phyloP scores from a whole-genome alignment of 139 green algal genomes.

The Dunaliella primolecta region DNA sequence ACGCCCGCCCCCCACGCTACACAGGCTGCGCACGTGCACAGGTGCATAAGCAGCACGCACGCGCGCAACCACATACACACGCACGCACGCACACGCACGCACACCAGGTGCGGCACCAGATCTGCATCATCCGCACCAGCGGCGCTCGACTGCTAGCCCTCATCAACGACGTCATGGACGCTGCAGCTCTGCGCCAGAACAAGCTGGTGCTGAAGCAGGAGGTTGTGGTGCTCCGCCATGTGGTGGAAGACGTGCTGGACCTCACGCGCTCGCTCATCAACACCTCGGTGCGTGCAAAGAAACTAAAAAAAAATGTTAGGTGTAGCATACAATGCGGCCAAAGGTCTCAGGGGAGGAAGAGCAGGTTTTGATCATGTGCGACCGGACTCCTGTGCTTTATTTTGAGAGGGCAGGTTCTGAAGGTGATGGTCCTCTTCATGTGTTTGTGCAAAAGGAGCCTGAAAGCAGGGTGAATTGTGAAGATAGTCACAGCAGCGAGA shows the following conservation, averaged over 20 bases:
- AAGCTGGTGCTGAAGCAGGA: slow-evolving; percentile 52
- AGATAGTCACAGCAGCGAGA: too few relatives aligned
- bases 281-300: not conserved
- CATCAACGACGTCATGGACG: slow-evolving; percentile 57
- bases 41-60: not conserved
- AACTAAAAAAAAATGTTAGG: too few relatives aligned
- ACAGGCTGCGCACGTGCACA: too few relatives aligned
- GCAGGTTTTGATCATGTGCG: too few relatives aligned
- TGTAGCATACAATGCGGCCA: too few relatives aligned
- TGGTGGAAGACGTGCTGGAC: slow-evolving; percentile 48
- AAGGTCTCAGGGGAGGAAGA: too few relatives aligned
- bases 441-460: too few relatives aligned
- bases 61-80: too few relatives aligned
- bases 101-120: slow-evolving; percentile 28
- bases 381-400: too few relatives aligned
- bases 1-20: too few relatives aligned
- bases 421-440: not conserved
- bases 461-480: too few relatives aligned
- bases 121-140: slow-evolving; percentile 49
- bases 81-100: not conserved
- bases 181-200: slow-evolving; percentile 43
- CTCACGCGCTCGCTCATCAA: slow-evolving; percentile 42
- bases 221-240: slow-evolving; percentile 37
- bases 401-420: too few relatives aligned
- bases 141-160: slow-evolving; percentile 47